Percentiles rank a stretch among this genome's conserved stretches.
These are phyloP conservation scores for Saxophila tyrrhenica DNA, from an alignment of 495 filamentous ascomycete species.

Conservation along the genomic window DNA sequence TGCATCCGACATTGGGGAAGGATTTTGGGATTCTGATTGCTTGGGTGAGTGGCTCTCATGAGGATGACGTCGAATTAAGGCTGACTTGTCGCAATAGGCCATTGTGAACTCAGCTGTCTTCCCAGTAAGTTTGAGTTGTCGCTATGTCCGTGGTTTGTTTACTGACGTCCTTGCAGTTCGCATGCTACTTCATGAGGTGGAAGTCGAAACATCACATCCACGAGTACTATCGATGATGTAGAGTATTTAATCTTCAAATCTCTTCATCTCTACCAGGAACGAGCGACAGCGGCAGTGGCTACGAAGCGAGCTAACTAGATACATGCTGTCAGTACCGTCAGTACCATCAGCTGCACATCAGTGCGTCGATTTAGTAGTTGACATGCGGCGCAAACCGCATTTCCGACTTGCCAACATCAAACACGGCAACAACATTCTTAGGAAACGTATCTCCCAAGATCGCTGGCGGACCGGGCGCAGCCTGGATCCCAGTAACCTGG, in stretches of 20 bases:
- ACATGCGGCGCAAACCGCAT: conserved; percentile 36
- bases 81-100: no score
- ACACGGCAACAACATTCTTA: conserved; percentile 52
- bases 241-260: not conserved
- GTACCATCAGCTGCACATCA: no score
- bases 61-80: no score
- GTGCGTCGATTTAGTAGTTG: no score
- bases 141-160: no score
- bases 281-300: no score
- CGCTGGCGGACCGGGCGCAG: conserved; percentile 4
- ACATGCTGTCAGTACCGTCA: no score
- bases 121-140: conserved; percentile 32
- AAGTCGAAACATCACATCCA: conserved; percentile 35
- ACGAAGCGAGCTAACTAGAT: no score
- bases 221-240: conserved; percentile 15
- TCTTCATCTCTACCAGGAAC: not conserved
- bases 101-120: conserved; percentile 46
- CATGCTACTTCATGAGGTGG: conserved; percentile 48
- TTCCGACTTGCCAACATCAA: conserved; percentile 45
- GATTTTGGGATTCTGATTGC: conserved; percentile 54
- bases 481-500: conserved; percentile 5
- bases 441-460: conserved; percentile 53
- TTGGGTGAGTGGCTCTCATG: conserved; percentile 37
- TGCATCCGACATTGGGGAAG: conserved; percentile 49
- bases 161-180: conserved; percentile 24